These are phyloP conservation scores for Russula ochroleuca DNA, from an alignment of 768 basidiomycete genomes.

Conservation along the genomic window DNA sequence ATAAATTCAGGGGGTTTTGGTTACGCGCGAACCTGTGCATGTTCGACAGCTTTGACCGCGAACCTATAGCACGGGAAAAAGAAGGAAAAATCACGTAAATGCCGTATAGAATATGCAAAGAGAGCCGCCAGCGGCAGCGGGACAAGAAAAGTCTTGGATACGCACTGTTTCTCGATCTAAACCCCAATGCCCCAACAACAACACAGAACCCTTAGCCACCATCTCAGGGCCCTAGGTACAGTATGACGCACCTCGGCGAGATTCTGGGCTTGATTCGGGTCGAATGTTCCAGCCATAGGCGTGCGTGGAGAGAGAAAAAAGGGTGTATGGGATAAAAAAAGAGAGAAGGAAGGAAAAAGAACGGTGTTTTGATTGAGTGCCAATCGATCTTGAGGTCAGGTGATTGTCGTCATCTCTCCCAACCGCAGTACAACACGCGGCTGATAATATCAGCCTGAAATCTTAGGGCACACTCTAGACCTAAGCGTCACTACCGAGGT, in stretches of 20 bases:
- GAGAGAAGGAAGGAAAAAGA: background rate
- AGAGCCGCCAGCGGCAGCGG: background rate
- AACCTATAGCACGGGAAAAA: slow-evolving; percentile 46
- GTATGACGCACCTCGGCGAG: slow-evolving; percentile 61
- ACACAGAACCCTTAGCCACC: background rate
- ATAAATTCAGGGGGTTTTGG: background rate
- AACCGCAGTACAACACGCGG: too few species aligned
- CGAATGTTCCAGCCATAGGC: slow-evolving; percentile 47
- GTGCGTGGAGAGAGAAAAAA: background rate
- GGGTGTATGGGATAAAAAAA: background rate
- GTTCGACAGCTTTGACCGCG: slow-evolving; percentile 93
- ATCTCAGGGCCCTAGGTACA: background rate
- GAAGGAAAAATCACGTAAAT: background rate
- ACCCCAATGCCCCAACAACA: background rate
- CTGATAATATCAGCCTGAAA: background rate
- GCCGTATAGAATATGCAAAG: background rate
- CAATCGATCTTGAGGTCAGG: background rate
- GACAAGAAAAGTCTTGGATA: slow-evolving; percentile 19
- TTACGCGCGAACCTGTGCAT: slow-evolving; percentile 70
- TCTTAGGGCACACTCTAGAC: background rate
- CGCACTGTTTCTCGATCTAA: slow-evolving; percentile 95
- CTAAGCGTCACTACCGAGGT: background rate
- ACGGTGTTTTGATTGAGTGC: background rate
- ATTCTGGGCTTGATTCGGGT: slow-evolving; percentile 91
- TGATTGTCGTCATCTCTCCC: slow-evolving; percentile 7